Base-by-base conservation (phyloP, 2,329 filamentous ascomycete species). In the Diaporthe sp. region DNA sequence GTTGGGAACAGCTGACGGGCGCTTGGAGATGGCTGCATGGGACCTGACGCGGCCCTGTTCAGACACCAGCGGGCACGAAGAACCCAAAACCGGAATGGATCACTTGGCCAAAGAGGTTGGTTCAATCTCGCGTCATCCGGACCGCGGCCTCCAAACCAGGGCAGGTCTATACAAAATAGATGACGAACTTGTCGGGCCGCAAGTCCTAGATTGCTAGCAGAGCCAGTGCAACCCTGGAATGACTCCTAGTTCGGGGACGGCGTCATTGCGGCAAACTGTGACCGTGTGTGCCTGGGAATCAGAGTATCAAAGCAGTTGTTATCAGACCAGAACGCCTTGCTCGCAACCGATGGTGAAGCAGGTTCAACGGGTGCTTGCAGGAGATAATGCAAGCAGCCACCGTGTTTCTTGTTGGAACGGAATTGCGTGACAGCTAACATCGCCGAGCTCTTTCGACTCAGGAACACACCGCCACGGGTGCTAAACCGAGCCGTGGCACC, bases 131-230 rank as follows among this genome's bases (percentile, higher is more conserved):
- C 71, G 68, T 44, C 63, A 53, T 63, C 71, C 76, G 75, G 76
- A 65, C 68, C 71, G 71, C 68, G 70, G 55, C 31, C 49, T 76
- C 42, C 20, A 51, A 58, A 15, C 68, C 60, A 42, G 57, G 70
- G 10, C 63, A 70, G 68, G 61, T 37, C 51, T 37, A 55, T 47
- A 70, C 49, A 51, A 51, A 75, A 53, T 75, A 73, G 58, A 76
- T 51, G 72, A 60, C 51, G n/a, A 73, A 71, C 75, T 76, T 71
- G n/a, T 75, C 76, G 76, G 72, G 60, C 76, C 76, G 76, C 72
- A 73, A 57, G 75, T 74, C 76, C 76, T 76, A 70, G 65, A 70
- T 42, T 55, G 65, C 65, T 55, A 72, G 72, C 72, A 76, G 57
- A 61, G 42, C 47, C 58, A 71, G 15, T 74, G 68, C 75, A 76